Evolutionary conservation across 169 alveolate genomes (phyloP), one percentile per base, ranked within the genome.

Genomic region (Plasmodium falciparum): DNA sequence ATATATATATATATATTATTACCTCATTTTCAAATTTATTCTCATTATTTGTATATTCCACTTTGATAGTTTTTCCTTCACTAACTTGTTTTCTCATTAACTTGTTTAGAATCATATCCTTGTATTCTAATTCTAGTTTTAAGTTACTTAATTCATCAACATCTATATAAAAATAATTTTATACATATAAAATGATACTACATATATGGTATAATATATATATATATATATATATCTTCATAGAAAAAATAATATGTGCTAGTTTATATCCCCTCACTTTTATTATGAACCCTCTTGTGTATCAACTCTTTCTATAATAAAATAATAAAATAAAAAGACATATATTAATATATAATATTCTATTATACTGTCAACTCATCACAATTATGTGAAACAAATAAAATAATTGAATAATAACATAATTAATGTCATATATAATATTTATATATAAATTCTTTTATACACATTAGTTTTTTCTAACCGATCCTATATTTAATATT

Each of bases 71-170:
- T 15, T 2, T 39, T 49, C 56, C 83, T 29, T 24, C 61, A 13
- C 6, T 58, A 17, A 39, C 5, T 3, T 29, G 69, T 47, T 83
- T 83, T 72, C 59, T 47, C 29, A 83, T 43, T 52, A 83, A 39
- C 29, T 69, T 83, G 45, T 83, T 67, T 43, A 83, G 69, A 39
- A 83, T 83, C 91, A 83, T 83, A 33, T 83, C 91, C 70, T 83
- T 83, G 22, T 83, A 83, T 17, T 83, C 83, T 63, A 83, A 47
- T 45, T 83, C 91, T 63, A 83, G 29, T 83, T 83, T 83, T 20
- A 69, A 47, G 13, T 58, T 39, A 58, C 24, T 69, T 17, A n/a
- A 45, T 24, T 83, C 85, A 0, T 29, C 75, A 15, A 22, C 6
- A 58, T 83, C 83, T 83, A 52, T 20, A 66, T 9, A 56, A 45